These are phyloP conservation scores for Cokeromyces recurvatus DNA, from an alignment of 371 early-diverging fungal genomes.

Conservation along the genomic window DNA sequence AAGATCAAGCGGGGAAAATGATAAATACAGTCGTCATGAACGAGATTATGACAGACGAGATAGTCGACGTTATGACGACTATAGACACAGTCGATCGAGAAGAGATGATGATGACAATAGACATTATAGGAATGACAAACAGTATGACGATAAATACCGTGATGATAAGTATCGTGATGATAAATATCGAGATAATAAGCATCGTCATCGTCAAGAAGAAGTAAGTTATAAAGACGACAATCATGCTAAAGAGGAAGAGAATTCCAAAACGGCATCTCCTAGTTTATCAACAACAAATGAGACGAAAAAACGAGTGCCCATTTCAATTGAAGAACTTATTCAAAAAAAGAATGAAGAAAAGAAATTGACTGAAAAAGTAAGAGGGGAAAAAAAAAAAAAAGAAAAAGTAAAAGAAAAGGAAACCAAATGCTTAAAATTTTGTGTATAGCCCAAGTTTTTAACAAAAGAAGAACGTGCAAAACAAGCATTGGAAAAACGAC, in stretches of 20 bases:
- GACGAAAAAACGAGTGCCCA: conserved; percentile 56
- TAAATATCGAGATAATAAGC: conserved; percentile 9
- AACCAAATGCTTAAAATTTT: too few species aligned
- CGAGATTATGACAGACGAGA: conserved; percentile 19
- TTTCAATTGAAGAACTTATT: conserved; percentile 75
- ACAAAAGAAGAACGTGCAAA: conserved; percentile 90
- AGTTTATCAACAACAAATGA: conserved; percentile 1
- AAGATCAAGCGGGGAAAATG: too few species aligned
- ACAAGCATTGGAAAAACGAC: conserved; percentile 78
- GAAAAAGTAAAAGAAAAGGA: too few species aligned
- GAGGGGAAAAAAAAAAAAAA: too few species aligned
- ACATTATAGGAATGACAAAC: background rate
- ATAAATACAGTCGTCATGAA: conserved; percentile 23
- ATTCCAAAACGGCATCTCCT: conserved; percentile 11
- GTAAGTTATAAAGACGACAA: too few species aligned
- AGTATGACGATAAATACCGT: conserved; percentile 10
- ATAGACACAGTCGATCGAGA: conserved; percentile 7
- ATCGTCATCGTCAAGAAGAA: conserved; percentile 1
- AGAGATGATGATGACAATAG: conserved; percentile 4
- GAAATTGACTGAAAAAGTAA: conserved; percentile 49
- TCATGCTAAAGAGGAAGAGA: conserved; percentile 18
- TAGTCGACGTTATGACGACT: conserved; percentile 24
- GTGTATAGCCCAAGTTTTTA: conserved; percentile 83
- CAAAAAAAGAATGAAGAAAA: conserved; percentile 60
- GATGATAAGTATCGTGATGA: conserved; percentile 8